Percentiles rank a stretch among this genome's conserved stretches.
These are phyloP conservation scores for Camptophora hylomeconis DNA, from an alignment of 2,329 filamentous ascomycete genomes.

Conservation along the genomic window DNA sequence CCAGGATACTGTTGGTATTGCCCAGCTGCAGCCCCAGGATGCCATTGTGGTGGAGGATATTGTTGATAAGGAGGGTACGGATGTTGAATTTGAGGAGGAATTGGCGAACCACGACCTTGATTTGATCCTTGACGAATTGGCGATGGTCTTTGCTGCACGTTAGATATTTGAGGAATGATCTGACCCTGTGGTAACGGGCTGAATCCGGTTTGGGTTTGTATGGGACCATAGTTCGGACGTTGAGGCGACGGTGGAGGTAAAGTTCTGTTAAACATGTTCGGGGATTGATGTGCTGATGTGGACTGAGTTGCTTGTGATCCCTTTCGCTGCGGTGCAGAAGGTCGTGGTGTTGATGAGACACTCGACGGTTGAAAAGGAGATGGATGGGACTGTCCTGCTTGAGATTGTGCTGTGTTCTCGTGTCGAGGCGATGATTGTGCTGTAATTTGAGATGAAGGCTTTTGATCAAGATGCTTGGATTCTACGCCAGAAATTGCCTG, in stretches of 20 bases:
- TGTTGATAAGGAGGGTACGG: constrained; percentile 13
- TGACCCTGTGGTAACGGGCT: constrained; percentile 12
- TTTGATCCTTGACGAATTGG: constrained; percentile 10
- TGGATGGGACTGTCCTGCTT: no score
- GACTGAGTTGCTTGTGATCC: no score
- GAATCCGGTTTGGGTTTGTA: constrained; percentile 11
- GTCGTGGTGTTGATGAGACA: no score
- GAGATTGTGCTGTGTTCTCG: no score
- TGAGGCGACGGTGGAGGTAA: constrained; percentile 14
- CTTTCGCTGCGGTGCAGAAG: no score
- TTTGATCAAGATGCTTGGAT: no score
- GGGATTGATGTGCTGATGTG: constrained; percentile 11
- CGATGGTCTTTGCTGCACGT: constrained; percentile 14
- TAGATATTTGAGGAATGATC: constrained; percentile 10
- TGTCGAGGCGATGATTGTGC: constrained; percentile 1
- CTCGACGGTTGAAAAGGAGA: no score
- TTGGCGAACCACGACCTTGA: constrained; percentile 15
- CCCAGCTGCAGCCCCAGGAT: no score
- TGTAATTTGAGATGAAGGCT: constrained; percentile 7
- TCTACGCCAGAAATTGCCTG: no score
- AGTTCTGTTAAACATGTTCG: constrained; percentile 10
- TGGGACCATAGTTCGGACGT: constrained; percentile 12
- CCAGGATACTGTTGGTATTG: no score
- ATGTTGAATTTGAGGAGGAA: constrained; percentile 12
- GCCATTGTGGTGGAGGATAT: constrained; percentile 15